Evolutionary conservation across 306 rosid genomes (phyloP).

Genomic region (Trifolium repens): DNA sequence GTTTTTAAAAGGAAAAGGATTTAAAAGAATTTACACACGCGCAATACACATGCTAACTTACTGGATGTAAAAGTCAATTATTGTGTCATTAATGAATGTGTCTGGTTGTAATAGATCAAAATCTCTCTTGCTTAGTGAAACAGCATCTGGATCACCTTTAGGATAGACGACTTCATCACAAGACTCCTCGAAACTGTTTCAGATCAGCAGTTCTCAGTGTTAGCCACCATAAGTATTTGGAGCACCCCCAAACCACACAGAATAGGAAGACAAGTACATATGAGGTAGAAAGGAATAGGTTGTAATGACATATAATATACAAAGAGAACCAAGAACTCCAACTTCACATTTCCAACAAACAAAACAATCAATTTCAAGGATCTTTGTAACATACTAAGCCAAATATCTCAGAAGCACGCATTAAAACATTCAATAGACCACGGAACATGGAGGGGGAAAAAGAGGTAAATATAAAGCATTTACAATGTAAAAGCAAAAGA

Average conservation of each 20-base stretch:
- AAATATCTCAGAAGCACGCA: slow-evolving; percentile 27
- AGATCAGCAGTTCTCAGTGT: slow-evolving; percentile 38
- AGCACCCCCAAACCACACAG: neutral
- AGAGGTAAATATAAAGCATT: slow-evolving; percentile 4
- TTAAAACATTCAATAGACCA: slow-evolving; percentile 27
- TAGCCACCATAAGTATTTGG: slow-evolving; percentile 14
- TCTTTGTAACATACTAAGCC: slow-evolving; percentile 32
- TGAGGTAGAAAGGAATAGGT: slow-evolving; percentile 1
- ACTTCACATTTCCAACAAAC: slow-evolving; percentile 28
- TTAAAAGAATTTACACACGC: neutral
- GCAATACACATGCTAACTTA: slow-evolving; percentile 46
- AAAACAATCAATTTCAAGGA: slow-evolving; percentile 27
- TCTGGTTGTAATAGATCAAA: slow-evolving; percentile 97
- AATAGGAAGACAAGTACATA: slow-evolving; percentile 12
- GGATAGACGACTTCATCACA: slow-evolving; percentile 89
- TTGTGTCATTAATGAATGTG: slow-evolving; percentile 87
- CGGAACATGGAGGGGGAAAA: neutral
- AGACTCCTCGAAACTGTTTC: slow-evolving; percentile 74
- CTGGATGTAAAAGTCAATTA: slow-evolving; percentile 93
- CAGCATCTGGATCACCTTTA: slow-evolving; percentile 92
- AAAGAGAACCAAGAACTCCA: slow-evolving; percentile 17
- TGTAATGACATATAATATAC: slow-evolving; percentile 26
- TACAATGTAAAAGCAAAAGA: slow-evolving; percentile 25
- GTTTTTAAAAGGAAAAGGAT: neutral
- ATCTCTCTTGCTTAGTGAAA: slow-evolving; percentile 87